A percentile compares a stretch with the other conserved stretches of the same genome.
Conservation (phyloP, 2,329 filamentous ascomycete species). For the Colletotrichum agaves region DNA sequence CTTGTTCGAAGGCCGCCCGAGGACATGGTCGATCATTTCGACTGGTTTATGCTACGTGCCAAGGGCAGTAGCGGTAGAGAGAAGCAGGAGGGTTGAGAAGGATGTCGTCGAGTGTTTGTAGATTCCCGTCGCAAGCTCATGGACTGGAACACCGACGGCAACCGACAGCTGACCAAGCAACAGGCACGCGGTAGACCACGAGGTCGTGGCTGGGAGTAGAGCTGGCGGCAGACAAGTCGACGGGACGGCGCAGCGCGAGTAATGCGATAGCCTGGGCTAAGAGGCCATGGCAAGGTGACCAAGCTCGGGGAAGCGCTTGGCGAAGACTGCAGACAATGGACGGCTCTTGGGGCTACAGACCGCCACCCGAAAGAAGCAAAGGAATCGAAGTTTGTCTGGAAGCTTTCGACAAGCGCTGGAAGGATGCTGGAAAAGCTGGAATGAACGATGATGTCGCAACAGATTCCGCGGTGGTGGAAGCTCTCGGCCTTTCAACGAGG, state of each 20-base stretch:
- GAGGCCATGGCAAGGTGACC: slow-evolving; percentile 22
- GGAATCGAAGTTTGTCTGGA: background rate
- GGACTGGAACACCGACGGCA: slow-evolving; percentile 5
- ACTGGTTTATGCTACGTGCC: slow-evolving; percentile 4
- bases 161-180: slow-evolving; percentile 28
- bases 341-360: slow-evolving; percentile 21
- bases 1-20: slow-evolving; percentile 89
- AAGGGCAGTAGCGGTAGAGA: background rate
- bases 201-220: slow-evolving; percentile 24
- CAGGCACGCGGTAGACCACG: slow-evolving; percentile 11
- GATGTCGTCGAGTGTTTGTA: slow-evolving; percentile 19
- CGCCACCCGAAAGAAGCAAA: slow-evolving; percentile 24
- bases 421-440: background rate
- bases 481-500: background rate
- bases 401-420: background rate
- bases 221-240: slow-evolving; percentile 23
- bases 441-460: slow-evolving; percentile 7
- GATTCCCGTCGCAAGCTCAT: background rate
- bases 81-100: background rate
- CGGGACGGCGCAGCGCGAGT: slow-evolving; percentile 37
- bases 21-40: slow-evolving; percentile 82
- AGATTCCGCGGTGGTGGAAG: background rate
- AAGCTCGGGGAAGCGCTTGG: slow-evolving; percentile 25
- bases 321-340: background rate
- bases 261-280: slow-evolving; percentile 28